A percentile compares a stretch with the other conserved stretches of the same genome.
Conservation (phyloP, 164 flowering plant species). For the Chimonanthus praecox region DNA sequence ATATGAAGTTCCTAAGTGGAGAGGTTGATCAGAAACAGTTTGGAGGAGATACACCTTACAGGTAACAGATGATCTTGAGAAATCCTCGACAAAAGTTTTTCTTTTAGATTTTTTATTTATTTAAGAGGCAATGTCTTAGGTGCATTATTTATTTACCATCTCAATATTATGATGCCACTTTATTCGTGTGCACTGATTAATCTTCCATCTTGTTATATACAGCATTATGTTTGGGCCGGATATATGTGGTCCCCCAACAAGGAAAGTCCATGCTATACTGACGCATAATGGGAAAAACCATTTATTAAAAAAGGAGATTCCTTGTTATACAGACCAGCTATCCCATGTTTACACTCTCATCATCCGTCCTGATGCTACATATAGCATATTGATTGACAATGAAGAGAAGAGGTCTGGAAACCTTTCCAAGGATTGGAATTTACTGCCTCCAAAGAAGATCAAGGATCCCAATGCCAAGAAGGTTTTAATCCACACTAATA, state of each 20-base stretch:
- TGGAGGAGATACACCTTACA: slow-evolving; percentile 46
- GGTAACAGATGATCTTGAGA: slow-evolving; percentile 16
- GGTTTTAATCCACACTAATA: slow-evolving; percentile 17
- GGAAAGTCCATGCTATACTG: slow-evolving; percentile 40
- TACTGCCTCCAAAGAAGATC: slow-evolving; percentile 43
- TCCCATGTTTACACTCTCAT: slow-evolving; percentile 49
- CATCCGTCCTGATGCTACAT: slow-evolving; percentile 42
- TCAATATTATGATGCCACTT: not conserved
- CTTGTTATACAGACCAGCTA: slow-evolving; percentile 45
- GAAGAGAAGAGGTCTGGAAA: slow-evolving; percentile 43
- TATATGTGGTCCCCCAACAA: slow-evolving; percentile 40
- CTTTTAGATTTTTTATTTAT: too few relatives aligned
- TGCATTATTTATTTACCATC: not conserved
- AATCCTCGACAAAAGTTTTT: not conserved
- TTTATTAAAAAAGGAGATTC: slow-evolving; percentile 37
- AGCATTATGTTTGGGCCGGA: slow-evolving; percentile 55
- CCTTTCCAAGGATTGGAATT: slow-evolving; percentile 42
- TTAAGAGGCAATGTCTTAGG: not conserved
- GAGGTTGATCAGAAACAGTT: slow-evolving; percentile 36
- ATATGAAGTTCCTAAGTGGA: slow-evolving; percentile 37
- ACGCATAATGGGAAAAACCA: slow-evolving; percentile 45
- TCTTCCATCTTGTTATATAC: slow-evolving; percentile 4
- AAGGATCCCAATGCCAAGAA: slow-evolving; percentile 43
- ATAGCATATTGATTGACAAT: slow-evolving; percentile 34
- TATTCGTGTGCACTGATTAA: not conserved